Evolutionary conservation across 345 rosid species (phyloP).

Genomic region (Raphanus raphanistrum): DNA sequence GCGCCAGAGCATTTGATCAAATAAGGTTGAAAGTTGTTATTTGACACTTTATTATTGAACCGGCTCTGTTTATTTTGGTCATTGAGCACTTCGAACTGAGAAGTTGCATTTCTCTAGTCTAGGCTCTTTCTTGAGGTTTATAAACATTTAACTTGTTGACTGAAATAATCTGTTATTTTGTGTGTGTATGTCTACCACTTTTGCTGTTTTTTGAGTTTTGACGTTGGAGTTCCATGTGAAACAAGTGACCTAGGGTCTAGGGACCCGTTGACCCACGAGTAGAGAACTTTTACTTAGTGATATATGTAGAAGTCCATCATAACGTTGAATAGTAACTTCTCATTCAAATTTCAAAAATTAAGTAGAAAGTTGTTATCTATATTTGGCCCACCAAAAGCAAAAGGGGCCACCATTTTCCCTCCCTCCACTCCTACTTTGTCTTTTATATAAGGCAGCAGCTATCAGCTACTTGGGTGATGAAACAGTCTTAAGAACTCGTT

Average conservation of each 20-base stretch:
- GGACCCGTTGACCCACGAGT: background rate
- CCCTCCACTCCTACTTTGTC: slow-evolving; percentile 17
- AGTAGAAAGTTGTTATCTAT: slow-evolving; percentile 12
- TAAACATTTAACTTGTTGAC: background rate
- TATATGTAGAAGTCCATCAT: slow-evolving; percentile 26
- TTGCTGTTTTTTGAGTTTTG: background rate
- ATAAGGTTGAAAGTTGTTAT: no score
- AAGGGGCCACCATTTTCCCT: slow-evolving; percentile 18
- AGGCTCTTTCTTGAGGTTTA: background rate
- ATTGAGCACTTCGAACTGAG: background rate
- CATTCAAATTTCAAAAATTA: slow-evolving; percentile 37
- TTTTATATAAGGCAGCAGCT: slow-evolving; percentile 8
- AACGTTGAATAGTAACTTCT: background rate
- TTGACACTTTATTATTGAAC: background rate
- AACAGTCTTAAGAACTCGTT: slow-evolving; percentile 24
- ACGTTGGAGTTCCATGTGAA: background rate
- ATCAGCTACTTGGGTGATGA: slow-evolving; percentile 10
- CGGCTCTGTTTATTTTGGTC: background rate
- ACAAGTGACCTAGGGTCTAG: background rate
- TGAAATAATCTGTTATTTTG: background rate
- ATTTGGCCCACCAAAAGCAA: slow-evolving; percentile 36
- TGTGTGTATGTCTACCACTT: no score
- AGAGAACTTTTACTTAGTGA: background rate
- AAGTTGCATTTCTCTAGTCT: background rate
- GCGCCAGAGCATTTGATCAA: no score